Conservation (phyloP, 106 monocot genomes). For the Amphibolis antarctica region DNA sequence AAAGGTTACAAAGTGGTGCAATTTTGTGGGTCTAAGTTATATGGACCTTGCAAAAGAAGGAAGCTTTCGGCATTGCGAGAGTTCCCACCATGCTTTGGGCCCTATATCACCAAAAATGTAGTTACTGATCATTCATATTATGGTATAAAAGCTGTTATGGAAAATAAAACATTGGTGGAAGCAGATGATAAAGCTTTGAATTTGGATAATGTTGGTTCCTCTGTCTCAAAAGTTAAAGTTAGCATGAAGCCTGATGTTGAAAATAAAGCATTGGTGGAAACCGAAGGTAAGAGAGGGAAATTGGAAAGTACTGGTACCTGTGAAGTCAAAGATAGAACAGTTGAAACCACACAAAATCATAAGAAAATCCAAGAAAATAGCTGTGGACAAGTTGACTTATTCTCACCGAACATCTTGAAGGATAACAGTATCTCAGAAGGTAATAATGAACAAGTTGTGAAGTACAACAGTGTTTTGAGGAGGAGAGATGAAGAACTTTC, state of each 20-base stretch:
- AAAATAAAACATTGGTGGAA: neutral
- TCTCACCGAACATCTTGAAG: neutral
- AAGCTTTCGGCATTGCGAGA: too few species aligned
- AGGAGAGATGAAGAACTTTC: neutral
- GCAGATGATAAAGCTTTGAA: neutral
- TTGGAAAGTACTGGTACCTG: too few species aligned
- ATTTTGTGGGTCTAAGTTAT: too few species aligned
- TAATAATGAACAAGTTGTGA: neutral
- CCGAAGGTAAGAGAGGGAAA: neutral
- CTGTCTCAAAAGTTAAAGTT: neutral
- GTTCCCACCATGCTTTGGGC: slow-evolving; percentile 29
- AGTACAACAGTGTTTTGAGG: neutral
- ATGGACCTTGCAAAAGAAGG: too few species aligned
- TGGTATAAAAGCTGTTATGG: neutral
- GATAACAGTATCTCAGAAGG: neutral
- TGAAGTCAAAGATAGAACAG: neutral
- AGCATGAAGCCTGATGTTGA: too few species aligned
- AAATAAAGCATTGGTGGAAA: too few species aligned
- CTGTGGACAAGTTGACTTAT: neutral
- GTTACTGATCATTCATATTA: neutral
- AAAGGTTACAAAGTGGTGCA: too few species aligned
- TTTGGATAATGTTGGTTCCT: neutral
- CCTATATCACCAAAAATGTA: neutral
- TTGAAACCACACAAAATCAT: neutral
- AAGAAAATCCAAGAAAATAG: neutral